A percentile compares a stretch with the other conserved stretches of the same genome.
These are phyloP conservation scores for Pestalotiopsis sp. DNA, from an alignment of 2,329 filamentous ascomycete species.

Conservation along the genomic window DNA sequence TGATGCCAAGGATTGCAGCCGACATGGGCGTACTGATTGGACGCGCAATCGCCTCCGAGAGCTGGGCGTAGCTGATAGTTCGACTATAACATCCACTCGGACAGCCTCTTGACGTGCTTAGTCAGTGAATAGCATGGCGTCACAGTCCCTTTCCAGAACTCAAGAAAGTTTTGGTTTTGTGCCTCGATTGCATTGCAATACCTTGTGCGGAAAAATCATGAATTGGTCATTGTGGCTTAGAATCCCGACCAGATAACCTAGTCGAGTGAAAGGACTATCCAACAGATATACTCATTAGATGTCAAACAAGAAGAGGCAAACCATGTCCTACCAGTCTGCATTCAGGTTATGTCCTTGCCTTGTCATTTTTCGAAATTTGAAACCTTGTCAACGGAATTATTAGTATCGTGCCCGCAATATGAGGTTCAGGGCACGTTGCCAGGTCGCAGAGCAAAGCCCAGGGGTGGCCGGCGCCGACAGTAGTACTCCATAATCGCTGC, in stretches of 20 bases:
- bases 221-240: too few species aligned
- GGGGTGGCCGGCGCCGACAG: not conserved
- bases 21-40: not conserved
- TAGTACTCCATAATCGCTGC: not conserved
- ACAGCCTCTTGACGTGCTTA: not conserved
- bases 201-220: not conserved
- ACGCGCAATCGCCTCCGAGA: not conserved
- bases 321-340: not conserved
- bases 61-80: not conserved
- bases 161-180: not conserved
- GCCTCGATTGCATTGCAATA: too few species aligned
- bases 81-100: not conserved
- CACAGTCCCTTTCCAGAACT: not conserved
- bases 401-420: not conserved
- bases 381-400: not conserved
- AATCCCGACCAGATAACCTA: too few species aligned
- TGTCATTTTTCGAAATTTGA: not conserved
- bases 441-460: not conserved
- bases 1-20: not conserved
- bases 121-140: not conserved
- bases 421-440: not conserved
- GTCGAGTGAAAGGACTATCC: too few species aligned
- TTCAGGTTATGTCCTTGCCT: not conserved
- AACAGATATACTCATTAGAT: too few species aligned
- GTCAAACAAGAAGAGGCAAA: too few species aligned